Evolutionary conservation across 371 early-diverging fungal species (phyloP).

Genomic region (Actinomucor elegans): DNA sequence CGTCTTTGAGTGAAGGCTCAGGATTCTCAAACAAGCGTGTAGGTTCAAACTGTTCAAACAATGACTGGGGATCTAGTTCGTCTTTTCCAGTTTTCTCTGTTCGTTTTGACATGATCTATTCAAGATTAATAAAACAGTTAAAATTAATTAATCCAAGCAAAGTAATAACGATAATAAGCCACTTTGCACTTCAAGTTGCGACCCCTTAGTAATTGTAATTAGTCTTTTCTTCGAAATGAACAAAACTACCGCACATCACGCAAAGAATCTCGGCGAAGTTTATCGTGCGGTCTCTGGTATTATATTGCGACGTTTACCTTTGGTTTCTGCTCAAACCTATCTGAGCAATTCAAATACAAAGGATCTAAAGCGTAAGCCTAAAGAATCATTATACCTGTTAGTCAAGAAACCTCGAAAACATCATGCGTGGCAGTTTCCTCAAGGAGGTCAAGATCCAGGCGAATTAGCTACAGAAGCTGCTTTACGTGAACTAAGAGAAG

Average conservation of each 20-base stretch:
- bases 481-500: slow-evolving; percentile 64
- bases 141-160: too few relatives aligned
- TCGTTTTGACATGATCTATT: slow-evolving; percentile 7
- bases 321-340: background rate
- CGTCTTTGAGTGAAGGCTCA: background rate
- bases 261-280: too few relatives aligned
- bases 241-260: background rate
- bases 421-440: slow-evolving; percentile 80
- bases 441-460: slow-evolving; percentile 60
- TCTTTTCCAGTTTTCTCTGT: background rate
- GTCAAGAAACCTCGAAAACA: slow-evolving; percentile 63
- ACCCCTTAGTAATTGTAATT: too few relatives aligned
- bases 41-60: slow-evolving; percentile 39
- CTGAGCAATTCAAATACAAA: background rate
- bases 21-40: slow-evolving; percentile 29
- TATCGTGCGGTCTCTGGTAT: slow-evolving; percentile 25
- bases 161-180: too few relatives aligned
- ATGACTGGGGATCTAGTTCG: slow-evolving; percentile 20
- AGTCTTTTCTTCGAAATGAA: background rate
- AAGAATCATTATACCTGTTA: slow-evolving; percentile 63
- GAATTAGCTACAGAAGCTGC: slow-evolving; percentile 79
- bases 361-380: slow-evolving; percentile 14
- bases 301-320: slow-evolving; percentile 11
- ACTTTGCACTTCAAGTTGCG: too few relatives aligned
- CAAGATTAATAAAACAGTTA: too few relatives aligned